A percentile compares a stretch with the other conserved stretches of the same genome.
phyloP scores from a whole-genome alignment of 1,139 yeast species.

The Ogataea hybrid region DNA sequence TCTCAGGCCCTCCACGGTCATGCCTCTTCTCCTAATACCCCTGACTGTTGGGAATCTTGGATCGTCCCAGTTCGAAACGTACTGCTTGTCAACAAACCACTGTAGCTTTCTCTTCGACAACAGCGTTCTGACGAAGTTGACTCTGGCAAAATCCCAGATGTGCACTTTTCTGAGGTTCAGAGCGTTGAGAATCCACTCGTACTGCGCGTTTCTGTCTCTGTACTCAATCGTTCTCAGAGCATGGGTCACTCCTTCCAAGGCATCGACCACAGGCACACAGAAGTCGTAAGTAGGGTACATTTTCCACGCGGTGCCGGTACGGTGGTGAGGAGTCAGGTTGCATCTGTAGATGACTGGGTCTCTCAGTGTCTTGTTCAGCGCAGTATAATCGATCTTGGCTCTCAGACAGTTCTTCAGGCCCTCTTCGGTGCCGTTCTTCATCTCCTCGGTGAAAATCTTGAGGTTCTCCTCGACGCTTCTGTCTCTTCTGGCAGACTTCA shows the following conservation, averaged over 20 bases:
- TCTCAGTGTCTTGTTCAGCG: conserved; percentile 89
- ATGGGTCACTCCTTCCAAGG: conserved; percentile 95
- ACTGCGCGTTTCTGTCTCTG: conserved; percentile 97
- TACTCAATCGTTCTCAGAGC: conserved; percentile 96
- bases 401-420: conserved; percentile 89
- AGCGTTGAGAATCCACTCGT: conserved; percentile 89
- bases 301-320: conserved; percentile 91
- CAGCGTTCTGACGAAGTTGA: conserved; percentile 91
- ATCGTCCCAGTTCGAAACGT: conserved; percentile 94
- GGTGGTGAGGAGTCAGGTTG: conserved; percentile 94
- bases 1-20: conserved; percentile 96
- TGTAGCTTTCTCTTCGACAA: conserved; percentile 95
- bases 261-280: conserved; percentile 95
- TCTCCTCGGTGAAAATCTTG: conserved; percentile 77
- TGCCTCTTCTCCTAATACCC: conserved; percentile 99
- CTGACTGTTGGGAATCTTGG: conserved; percentile 99
- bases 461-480: conserved; percentile 89
- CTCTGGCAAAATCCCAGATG: conserved; percentile 97
- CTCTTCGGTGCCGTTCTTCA: conserved; percentile 89
- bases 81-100: conserved; percentile 92
- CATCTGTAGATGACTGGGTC: conserved; percentile 98
- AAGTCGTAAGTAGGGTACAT: conserved; percentile 97
- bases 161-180: conserved; percentile 84
- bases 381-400: conserved; percentile 90
- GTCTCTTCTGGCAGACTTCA: conserved; percentile 85